Evolutionary conservation across 371 early-diverging fungal species (phyloP), one percentile per base, ranked within the genome.

Genomic region (Rhizomucor miehei): DNA sequence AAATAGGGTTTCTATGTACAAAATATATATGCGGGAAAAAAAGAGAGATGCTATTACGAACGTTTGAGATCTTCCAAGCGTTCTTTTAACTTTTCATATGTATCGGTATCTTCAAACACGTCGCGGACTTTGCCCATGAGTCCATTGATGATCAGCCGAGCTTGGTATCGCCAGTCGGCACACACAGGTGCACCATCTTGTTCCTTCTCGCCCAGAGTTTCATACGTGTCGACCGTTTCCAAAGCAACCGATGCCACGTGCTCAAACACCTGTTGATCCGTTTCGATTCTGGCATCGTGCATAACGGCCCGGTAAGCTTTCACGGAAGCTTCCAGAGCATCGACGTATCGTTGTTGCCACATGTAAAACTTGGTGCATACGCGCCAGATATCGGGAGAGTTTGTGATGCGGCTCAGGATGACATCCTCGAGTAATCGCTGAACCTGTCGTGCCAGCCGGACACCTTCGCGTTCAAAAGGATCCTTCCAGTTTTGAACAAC

Each of bases 161-260:
- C 74, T 62, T 95, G 93, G 57, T 91, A 93, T 49, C 75, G 77
- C 94, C 95, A 97, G 61, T 95, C 95, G 29, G 81, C 80, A 60
- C 90, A 89, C 17, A 91, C 89, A 44, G 54, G 62, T 1, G 56
- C 60, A 48, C 65, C 71, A 55, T 73, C 70, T 44, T 59, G 59
- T 17, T 45, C 57, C 47, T 79, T 72, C 19, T 79, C 71, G 34
- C 90, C 90, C 48, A 90, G 48, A 52, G 80, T 87, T 41, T 87
- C 78, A 62, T 91, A 95, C 69, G 84, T 85, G 36, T 89, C 87
- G 1, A 89, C 89, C 17, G 92, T 80, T 44, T 90, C 88, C 54
- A 89, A 51, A 0, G 90, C 88, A 0, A 81, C 76, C 8, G 75
- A 69, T 2, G 82, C 90, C 0, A 85, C 89, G 12, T 80, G 70